A percentile compares a stretch with the other conserved stretches of the same genome.
Conservation (phyloP, 108 stramenopile species). For the Nannochloropsis gaditana region DNA sequence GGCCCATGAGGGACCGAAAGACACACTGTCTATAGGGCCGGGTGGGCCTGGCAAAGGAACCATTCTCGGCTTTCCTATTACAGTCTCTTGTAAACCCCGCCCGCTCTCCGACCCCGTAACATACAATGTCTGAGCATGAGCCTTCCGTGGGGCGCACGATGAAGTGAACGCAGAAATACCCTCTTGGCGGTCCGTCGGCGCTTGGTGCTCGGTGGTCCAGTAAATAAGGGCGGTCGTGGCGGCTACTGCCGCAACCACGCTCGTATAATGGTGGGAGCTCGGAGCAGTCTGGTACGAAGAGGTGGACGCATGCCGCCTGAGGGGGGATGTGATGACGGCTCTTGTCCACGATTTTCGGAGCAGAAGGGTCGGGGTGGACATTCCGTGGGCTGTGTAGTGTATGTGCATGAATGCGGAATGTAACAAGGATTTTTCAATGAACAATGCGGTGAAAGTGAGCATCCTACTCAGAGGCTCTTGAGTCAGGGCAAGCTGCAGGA, state of each 20-base stretch:
- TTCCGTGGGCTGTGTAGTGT: not conserved
- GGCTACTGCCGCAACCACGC: too few species aligned
- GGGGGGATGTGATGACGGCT: not conserved
- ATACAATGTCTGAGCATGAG: not conserved
- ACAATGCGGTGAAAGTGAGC: too few species aligned
- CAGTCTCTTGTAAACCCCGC: not conserved
- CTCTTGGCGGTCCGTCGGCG: too few species aligned
- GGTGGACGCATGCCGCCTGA: too few species aligned
- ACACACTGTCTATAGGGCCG: slow-evolving; percentile 16
- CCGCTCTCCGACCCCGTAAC: not conserved
- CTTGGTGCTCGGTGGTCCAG: too few species aligned
- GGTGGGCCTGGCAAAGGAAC: not conserved
- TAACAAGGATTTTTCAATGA: too few species aligned
- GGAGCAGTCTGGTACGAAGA: too few species aligned
- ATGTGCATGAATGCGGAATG: not conserved
- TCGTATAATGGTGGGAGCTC: too few species aligned
- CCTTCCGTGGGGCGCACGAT: not conserved
- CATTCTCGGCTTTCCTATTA: not conserved
- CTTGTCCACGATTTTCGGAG: not conserved
- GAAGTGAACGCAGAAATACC: not conserved
- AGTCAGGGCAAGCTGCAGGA: too few species aligned
- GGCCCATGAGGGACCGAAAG: not conserved
- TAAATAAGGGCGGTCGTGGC: too few species aligned
- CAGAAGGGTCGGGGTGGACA: slow-evolving; percentile 13
- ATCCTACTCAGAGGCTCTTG: too few species aligned